Conservation (phyloP, 2,329 filamentous ascomycete species). For the Nemania sp. region DNA sequence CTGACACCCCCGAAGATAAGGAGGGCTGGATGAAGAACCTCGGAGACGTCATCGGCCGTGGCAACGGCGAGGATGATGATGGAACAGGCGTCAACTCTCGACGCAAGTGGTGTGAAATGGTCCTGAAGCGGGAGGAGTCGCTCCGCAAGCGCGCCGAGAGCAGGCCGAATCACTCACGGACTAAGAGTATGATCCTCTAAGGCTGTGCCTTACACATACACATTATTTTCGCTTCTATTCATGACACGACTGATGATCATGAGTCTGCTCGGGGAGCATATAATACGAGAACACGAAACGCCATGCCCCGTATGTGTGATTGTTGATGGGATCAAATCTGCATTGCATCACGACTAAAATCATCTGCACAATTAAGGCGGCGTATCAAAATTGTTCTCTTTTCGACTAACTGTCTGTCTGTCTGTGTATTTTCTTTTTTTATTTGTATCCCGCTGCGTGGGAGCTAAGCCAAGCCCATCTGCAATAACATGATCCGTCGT, state of each 20-base stretch:
- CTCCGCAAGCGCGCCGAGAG: conserved; percentile 58
- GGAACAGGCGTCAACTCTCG: conserved; percentile 48
- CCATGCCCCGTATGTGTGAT: conserved; percentile 7
- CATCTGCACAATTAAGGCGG: not conserved
- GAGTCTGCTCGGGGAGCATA: conserved; percentile 11
- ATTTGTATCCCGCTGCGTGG: not conserved
- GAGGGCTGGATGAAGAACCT: conserved; percentile 94
- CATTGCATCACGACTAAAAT: conserved; percentile 2
- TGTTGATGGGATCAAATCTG: not conserved
- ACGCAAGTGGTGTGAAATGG: conserved; percentile 68
- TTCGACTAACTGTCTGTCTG: not conserved
- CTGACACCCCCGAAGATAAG: conserved; percentile 84
- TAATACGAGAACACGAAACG: conserved; percentile 19
- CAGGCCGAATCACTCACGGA: conserved; percentile 56
- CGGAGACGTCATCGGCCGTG: conserved; percentile 67
- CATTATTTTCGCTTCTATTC: conserved; percentile 20
- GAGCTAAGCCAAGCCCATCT: not conserved
- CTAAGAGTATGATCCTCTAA: conserved; percentile 61
- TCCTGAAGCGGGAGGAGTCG: conserved; percentile 65
- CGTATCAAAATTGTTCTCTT: conserved; percentile 5
- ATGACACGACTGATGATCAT: conserved; percentile 30
- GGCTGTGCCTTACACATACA: conserved; percentile 28
- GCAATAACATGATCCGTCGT: not conserved
- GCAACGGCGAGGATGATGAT: conserved; percentile 54
- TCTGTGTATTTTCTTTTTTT: not conserved